Percentiles rank a stretch among this genome's conserved stretches.
Evolutionary conservation across 1,284 basidiomycete species (phyloP).

Genomic region (Naganishia cerealis): DNA sequence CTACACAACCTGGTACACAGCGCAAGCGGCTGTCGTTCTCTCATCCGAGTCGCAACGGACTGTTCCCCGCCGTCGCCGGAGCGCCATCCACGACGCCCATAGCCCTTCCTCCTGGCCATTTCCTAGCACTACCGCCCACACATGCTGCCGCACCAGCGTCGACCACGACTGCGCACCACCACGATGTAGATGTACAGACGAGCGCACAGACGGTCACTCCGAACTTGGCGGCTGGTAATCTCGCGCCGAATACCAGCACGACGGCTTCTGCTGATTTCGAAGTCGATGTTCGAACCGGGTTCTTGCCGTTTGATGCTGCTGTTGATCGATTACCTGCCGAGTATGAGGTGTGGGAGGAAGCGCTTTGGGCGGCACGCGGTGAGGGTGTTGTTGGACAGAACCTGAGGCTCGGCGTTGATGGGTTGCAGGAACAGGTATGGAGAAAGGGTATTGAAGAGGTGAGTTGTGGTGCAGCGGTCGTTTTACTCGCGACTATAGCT

Average conservation of each 20-base stretch:
- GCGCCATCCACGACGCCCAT: conserved; percentile 1
- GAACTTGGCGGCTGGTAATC: conserved; percentile 43
- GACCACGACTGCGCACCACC: neutral
- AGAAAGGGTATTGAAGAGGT: conserved; percentile 63
- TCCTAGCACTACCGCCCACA: conserved; percentile 63
- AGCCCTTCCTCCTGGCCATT: conserved; percentile 61
- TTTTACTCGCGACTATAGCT: conserved; percentile 4
- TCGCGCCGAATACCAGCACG: conserved; percentile 70
- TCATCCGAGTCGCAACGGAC: conserved; percentile 16
- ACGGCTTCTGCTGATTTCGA: conserved; percentile 92
- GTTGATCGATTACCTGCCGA: conserved; percentile 62
- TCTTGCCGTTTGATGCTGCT: conserved; percentile 81
- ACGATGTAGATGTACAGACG: conserved; percentile 34
- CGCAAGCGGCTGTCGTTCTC: conserved; percentile 23
- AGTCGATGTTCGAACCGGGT: conserved; percentile 85
- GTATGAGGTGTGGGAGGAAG: conserved; percentile 72
- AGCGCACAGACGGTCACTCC: conserved; percentile 45
- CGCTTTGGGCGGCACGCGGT: conserved; percentile 60
- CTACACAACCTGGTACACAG: conserved; percentile 4
- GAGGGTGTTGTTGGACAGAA: conserved; percentile 52
- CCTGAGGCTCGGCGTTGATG: conserved; percentile 62
- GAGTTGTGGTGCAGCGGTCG: conserved; percentile 40
- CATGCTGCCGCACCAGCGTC: conserved; percentile 41
- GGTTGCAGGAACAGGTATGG: conserved; percentile 63
- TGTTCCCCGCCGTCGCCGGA: conserved; percentile 5